phyloP scores from a whole-genome alignment of 2,329 filamentous ascomycete genomes.

The Bipolaris cookei region DNA sequence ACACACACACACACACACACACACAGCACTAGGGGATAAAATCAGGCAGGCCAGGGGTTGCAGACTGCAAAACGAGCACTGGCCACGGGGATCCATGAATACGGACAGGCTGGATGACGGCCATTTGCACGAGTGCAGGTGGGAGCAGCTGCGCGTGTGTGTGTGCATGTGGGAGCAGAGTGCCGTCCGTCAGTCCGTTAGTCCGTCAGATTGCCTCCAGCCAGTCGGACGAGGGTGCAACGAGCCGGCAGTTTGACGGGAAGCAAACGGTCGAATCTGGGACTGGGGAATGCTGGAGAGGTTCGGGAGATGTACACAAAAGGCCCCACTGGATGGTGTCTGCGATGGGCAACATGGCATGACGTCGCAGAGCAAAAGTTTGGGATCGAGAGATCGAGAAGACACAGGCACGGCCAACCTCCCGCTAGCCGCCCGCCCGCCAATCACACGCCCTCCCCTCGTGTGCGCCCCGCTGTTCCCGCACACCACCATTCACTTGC shows the following conservation, averaged over 20 bases:
- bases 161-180: background rate
- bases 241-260: slow-evolving; percentile 4
- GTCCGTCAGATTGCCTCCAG: slow-evolving; percentile 17
- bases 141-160: background rate
- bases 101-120: background rate
- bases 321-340: background rate
- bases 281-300: background rate
- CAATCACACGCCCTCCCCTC: slow-evolving; percentile 11
- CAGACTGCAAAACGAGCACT: slow-evolving; percentile 19
- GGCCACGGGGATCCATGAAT: slow-evolving; percentile 17
- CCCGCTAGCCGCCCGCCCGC: slow-evolving; percentile 13
- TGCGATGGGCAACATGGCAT: slow-evolving; percentile 9
- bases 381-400: slow-evolving; percentile 29
- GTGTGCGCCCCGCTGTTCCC: slow-evolving; percentile 9
- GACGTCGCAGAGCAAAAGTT: slow-evolving; percentile 16
- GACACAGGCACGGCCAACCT: slow-evolving; percentile 18
- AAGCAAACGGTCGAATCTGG: background rate
- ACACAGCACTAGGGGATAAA: slow-evolving; percentile 15
- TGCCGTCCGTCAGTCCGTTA: too few relatives aligned
- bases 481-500: slow-evolving; percentile 23
- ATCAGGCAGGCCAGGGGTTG: slow-evolving; percentile 24
- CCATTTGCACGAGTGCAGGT: background rate
- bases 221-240: slow-evolving; percentile 12
- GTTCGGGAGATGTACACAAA: background rate
- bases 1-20: background rate